Evolutionary conservation across 768 basidiomycete species (phyloP).

Genomic region (Cystobasidium onofrii): DNA sequence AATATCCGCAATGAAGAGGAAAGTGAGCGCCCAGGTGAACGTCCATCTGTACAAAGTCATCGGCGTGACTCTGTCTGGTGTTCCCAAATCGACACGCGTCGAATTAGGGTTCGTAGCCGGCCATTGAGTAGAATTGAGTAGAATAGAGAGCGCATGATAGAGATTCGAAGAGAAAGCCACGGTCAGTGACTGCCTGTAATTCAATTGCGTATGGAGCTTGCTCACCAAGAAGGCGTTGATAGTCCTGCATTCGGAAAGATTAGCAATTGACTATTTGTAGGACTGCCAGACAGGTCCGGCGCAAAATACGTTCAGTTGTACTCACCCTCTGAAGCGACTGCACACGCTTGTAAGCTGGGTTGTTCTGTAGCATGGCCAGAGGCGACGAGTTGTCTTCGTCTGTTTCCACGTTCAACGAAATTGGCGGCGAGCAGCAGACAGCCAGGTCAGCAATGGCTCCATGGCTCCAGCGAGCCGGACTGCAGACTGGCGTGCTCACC

Average conservation of each 20-base stretch:
- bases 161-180: background rate
- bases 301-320: background rate
- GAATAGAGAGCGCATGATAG: background rate
- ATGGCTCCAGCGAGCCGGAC: background rate
- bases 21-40: constrained; percentile 60
- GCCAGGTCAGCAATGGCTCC: background rate
- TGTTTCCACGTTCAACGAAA: background rate
- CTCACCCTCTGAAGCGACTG: constrained; percentile 18
- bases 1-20: constrained; percentile 74
- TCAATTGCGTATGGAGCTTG: background rate
- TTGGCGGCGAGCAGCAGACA: background rate
- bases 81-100: background rate
- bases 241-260: constrained; percentile 11
- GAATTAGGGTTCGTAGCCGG: background rate
- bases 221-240: constrained; percentile 36
- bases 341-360: constrained; percentile 18
- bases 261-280: background rate
- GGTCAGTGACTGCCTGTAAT: background rate
- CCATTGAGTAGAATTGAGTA: background rate
- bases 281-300: too few species aligned
- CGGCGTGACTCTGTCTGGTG: constrained; percentile 74
- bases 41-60: constrained; percentile 84
- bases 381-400: constrained; percentile 24
- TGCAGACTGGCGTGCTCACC: background rate
- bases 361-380: constrained; percentile 15